Evolutionary conservation across 805 yeast genomes (phyloP).

Genomic region (Yarrowia sp.): DNA sequence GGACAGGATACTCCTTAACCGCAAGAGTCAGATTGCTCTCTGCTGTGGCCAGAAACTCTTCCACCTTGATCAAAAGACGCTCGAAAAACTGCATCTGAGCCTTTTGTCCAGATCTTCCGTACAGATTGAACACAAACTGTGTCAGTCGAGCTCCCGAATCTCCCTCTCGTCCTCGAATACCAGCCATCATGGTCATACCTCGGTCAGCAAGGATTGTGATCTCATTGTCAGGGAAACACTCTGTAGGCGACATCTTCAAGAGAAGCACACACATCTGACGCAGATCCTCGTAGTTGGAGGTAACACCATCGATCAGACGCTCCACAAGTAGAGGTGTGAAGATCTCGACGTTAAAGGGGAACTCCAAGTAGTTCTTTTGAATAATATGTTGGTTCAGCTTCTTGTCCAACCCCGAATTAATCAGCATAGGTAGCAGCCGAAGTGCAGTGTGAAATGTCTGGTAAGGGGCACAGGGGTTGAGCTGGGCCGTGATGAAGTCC

Average conservation of each 20-base stretch:
- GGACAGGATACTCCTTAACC: conserved; percentile 51
- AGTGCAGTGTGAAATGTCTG: conserved; percentile 51
- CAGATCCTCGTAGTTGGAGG: conserved; percentile 75
- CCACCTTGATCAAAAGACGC: conserved; percentile 39
- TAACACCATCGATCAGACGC: conserved; percentile 56
- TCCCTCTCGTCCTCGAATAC: conserved; percentile 55
- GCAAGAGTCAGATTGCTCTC: conserved; percentile 42
- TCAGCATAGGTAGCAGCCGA: conserved; percentile 46
- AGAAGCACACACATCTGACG: conserved; percentile 50
- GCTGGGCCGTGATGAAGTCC: conserved; percentile 39
- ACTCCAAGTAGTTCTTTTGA: conserved; percentile 47
- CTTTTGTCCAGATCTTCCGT: conserved; percentile 32
- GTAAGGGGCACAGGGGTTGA: conserved; percentile 57
- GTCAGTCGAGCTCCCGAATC: conserved; percentile 77
- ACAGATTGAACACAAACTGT: conserved; percentile 47
- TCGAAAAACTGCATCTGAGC: conserved; percentile 35
- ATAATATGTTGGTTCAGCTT: conserved; percentile 40
- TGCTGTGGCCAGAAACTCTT: conserved; percentile 39
- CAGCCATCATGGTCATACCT: conserved; percentile 33
- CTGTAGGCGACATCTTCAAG: conserved; percentile 46
- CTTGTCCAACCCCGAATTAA: conserved; percentile 56
- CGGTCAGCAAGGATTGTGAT: conserved; percentile 33
- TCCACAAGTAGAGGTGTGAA: conserved; percentile 44
- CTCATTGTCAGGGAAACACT: conserved; percentile 27
- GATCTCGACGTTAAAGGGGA: conserved; percentile 48